Evolutionary conservation across 345 rosid genomes (phyloP), one percentile per base, ranked within the genome.

Genomic region (Salix exigua): DNA sequence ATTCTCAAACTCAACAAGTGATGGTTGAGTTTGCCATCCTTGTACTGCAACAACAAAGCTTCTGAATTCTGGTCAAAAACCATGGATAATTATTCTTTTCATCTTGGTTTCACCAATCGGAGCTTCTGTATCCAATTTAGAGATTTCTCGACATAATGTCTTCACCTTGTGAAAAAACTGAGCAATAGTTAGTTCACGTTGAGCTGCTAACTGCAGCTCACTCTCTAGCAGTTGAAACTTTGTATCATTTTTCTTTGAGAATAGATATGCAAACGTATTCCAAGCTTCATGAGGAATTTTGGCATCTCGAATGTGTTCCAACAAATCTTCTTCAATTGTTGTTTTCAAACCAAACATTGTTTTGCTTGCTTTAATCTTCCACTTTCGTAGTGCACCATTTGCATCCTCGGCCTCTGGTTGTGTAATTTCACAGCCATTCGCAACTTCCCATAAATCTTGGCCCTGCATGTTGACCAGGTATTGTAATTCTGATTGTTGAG

Each of bases 141-240:
- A 63, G 8, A 44, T 63, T 17, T 64, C 77, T 0, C 61, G 28
- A 9, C 70, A 73, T 9, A 63, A 0, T 14, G 5, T 1, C 35
- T 73, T 73, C 26, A 73, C 18, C 26, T 73, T 73, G 11, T 61
- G 68, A 7, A 73, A 73, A 12, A 61, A 73, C 30, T 62, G 26
- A 1, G 76, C 68, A 3, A 73, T 4, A 3, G 16, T 40, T 55
- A 73, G 26, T 25, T 61, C 53, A 0, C 66, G 6, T 40, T 71
- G 55, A 4, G 37, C 53, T 3, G 26, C 1, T n/a, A 28, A 38
- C 7, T 60, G 0, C 4, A 73, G 5, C 19, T 58, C 53, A 38
- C 38, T 73, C 8, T 73, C 67, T 35, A 73, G 1, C 1, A 64
- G 2, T 30, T 44, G 7, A 1, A 62, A 61, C 35, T 33, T 33